These are phyloP conservation scores for Pseudozyma hubeiensis DNA, from an alignment of 1,284 basidiomycete species.

Conservation along the genomic window DNA sequence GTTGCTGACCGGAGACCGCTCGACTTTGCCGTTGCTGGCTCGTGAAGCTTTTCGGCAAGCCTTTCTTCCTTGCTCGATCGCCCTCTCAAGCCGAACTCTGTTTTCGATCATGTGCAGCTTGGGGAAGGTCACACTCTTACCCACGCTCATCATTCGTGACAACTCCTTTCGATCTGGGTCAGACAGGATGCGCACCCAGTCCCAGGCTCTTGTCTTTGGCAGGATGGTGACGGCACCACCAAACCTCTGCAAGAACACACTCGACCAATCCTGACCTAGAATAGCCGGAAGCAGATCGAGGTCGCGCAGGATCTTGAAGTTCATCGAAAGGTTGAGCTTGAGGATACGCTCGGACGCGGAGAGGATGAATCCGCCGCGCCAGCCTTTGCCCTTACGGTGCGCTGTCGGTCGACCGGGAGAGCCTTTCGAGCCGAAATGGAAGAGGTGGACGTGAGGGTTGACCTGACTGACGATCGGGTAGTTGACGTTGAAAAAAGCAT, in stretches of 20 bases:
- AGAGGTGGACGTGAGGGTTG: conserved; percentile 97
- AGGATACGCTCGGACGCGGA: conserved; percentile 69
- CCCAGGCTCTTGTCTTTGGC: conserved; percentile 62
- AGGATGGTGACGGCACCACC: conserved; percentile 65
- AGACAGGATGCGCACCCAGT: conserved; percentile 64
- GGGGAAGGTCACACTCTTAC: conserved; percentile 62
- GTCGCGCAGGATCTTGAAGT: conserved; percentile 67
- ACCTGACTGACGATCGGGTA: conserved; percentile 95
- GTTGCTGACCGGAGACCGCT: conserved; percentile 8
- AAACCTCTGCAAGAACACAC: conserved; percentile 65
- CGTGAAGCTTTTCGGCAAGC: conserved; percentile 36
- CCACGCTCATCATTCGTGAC: conserved; percentile 57
- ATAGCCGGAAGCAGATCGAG: conserved; percentile 63
- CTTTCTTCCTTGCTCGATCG: conserved; percentile 58
- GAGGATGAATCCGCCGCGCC: conserved; percentile 86
- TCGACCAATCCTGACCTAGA: conserved; percentile 65
- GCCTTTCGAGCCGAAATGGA: conserved; percentile 94
- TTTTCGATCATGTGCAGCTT: conserved; percentile 68
- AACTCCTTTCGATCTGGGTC: conserved; percentile 64
- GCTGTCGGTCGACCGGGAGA: conserved; percentile 93
- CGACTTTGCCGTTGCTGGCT: conserved; percentile 11
- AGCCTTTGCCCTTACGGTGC: conserved; percentile 85
- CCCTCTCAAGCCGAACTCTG: conserved; percentile 61
- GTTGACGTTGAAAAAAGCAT: conserved; percentile 79
- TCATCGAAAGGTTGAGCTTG: conserved; percentile 64